Evolutionary conservation across 345 rosid genomes (phyloP).

Genomic region (Brassica nigra): DNA sequence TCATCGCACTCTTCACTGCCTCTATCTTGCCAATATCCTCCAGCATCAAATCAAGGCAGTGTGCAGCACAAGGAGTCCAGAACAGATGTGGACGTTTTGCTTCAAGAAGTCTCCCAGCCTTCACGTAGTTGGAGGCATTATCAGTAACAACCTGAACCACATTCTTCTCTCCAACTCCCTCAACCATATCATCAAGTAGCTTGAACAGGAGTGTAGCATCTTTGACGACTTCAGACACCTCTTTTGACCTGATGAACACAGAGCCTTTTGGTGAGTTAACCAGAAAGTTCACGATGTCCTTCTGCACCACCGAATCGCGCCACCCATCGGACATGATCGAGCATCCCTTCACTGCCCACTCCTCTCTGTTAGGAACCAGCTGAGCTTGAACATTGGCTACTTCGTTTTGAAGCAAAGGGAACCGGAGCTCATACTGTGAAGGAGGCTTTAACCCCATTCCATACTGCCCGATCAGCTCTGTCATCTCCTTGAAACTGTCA

Average conservation of each 20-base stretch:
- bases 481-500: background rate
- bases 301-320: too few species aligned
- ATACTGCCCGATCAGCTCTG: background rate
- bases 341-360: background rate
- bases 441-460: background rate
- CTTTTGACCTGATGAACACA: background rate
- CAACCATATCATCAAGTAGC: background rate
- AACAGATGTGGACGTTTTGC: background rate
- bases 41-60: background rate
- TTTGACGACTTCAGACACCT: background rate
- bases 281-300: background rate
- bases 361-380: background rate
- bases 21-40: background rate
- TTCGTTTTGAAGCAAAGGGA: background rate
- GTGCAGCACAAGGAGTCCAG: background rate
- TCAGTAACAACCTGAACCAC: background rate
- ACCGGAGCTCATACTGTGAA: background rate
- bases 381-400: background rate
- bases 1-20: background rate
- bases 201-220: background rate
- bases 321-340: background rate
- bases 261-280: background rate
- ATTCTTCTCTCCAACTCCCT: background rate
- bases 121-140: background rate
- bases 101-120: background rate